Percentiles rank a stretch among this genome's conserved stretches.
phyloP scores from a whole-genome alignment of 495 filamentous ascomycete species.

The Neurospora terricola region DNA sequence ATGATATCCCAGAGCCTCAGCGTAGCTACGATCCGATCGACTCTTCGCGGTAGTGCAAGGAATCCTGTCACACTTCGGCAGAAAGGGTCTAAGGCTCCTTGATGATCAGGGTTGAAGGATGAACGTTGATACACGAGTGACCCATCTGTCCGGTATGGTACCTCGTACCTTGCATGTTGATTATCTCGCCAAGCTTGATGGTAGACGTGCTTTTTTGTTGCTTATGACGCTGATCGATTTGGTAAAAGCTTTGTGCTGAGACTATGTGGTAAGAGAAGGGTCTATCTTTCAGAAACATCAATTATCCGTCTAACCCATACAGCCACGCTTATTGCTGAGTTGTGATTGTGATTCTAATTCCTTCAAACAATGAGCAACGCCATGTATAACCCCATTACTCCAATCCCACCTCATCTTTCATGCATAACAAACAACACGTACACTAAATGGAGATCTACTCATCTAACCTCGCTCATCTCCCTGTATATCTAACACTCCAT shows the following conservation, averaged over 20 bases:
- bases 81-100: neutral
- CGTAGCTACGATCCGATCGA: neutral
- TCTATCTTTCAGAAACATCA: too few species aligned
- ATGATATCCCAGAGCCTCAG: neutral
- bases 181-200: neutral
- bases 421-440: neutral
- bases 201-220: neutral
- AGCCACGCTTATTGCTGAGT: too few species aligned
- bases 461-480: neutral
- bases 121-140: neutral
- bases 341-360: too few species aligned
- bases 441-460: neutral
- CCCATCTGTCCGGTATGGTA: neutral
- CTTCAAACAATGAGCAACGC: neutral
- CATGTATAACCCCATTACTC: neutral
- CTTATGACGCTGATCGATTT: neutral
- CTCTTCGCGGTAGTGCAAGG: neutral
- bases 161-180: neutral
- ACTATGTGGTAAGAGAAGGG: too few species aligned
- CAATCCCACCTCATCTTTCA: neutral
- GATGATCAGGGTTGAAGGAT: neutral
- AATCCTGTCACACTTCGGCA: neutral
- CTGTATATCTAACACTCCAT: neutral
- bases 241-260: too few species aligned
- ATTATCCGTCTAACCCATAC: too few species aligned